Evolutionary conservation across 768 basidiomycete species (phyloP), one percentile per base, ranked within the genome.

Genomic region (Termitomyces sp.): DNA sequence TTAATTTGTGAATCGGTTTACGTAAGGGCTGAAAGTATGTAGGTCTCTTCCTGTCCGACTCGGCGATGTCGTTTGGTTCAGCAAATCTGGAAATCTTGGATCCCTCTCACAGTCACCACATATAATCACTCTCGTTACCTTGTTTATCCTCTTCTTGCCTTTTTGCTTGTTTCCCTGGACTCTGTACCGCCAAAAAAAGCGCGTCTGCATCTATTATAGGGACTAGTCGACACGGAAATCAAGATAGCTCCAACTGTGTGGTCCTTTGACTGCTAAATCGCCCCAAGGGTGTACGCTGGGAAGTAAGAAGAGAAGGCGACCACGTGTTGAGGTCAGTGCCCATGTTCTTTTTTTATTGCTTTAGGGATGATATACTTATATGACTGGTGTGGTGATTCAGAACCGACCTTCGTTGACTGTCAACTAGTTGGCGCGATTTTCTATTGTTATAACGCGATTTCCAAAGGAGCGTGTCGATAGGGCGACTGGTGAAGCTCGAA

Each of bases 291-390:
- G 32, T 18, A 29, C 20, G 39, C 38, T 42, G 38, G n/a, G 31
- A 42, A 33, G 36, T 41, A 15, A 23, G 50, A 42, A 20, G 35
- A 13, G 40, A 41, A 29, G 29, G 36, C 27, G 13, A 3, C 39
- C 31, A 20, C 38, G 44, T 47, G 36, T 32, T 25, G 23, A 35
- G 46, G 53, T 53, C 31, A 46, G 53, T 53, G n/a, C 11, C 29
- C 18, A 47, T 23, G 22, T 9, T 53, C 29, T 47, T 25, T 39
- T 20, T 31, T 18, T 49, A 12, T 40, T 23, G 12, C 23, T 41
- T 3, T 22, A n/a, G 12, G 46, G 46, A 45, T 53, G 12, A 53
- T 23, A 35, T 36, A n/a, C n/a, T n/a, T n/a, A 36, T 40, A 20
- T 40, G 20, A 13, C 29, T 40, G 27, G 25, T 40, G 3, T 15